Conservation (phyloP, 257 asterid genomes). For the Capsicum pubescens region DNA sequence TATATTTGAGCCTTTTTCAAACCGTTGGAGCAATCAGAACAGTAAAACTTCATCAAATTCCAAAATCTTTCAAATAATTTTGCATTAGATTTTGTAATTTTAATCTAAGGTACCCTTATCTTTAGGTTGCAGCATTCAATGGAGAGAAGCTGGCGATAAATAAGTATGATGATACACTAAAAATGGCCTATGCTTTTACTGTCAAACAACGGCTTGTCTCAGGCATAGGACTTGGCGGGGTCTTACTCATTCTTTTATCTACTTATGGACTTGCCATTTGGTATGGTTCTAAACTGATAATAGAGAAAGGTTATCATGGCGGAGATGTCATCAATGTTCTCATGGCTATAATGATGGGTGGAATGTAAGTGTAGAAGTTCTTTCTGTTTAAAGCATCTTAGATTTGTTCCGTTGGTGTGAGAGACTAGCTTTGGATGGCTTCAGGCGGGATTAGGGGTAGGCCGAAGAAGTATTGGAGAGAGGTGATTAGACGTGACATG, state of each 20-base stretch:
- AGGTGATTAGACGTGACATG: too few relatives aligned
- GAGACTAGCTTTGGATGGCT: too few relatives aligned
- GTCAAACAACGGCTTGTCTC: conserved; percentile 64
- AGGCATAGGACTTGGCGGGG: conserved; percentile 63
- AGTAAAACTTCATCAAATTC: conserved; percentile 38
- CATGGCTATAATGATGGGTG: conserved; percentile 51
- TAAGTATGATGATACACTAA: conserved; percentile 49
- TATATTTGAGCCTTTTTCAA: too few relatives aligned
- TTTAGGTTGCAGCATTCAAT: conserved; percentile 72
- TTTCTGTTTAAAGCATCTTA: neutral
- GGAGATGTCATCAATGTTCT: conserved; percentile 61
- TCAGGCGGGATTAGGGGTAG: too few relatives aligned
- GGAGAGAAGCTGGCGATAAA: conserved; percentile 59
- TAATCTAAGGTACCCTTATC: neutral
- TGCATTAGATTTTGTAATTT: neutral
- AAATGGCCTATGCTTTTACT: conserved; percentile 53
- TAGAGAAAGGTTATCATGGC: conserved; percentile 53
- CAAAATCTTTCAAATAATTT: neutral
- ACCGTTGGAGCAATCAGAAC: conserved; percentile 66
- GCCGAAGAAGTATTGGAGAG: too few relatives aligned
- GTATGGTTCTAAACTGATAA: conserved; percentile 67
- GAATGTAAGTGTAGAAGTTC: conserved; percentile 39
- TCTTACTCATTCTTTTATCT: conserved; percentile 47
- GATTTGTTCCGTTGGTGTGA: neutral
- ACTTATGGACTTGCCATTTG: conserved; percentile 71